phyloP scores from a whole-genome alignment of 2,329 filamentous ascomycete genomes.

The Botrytis elliptica region DNA sequence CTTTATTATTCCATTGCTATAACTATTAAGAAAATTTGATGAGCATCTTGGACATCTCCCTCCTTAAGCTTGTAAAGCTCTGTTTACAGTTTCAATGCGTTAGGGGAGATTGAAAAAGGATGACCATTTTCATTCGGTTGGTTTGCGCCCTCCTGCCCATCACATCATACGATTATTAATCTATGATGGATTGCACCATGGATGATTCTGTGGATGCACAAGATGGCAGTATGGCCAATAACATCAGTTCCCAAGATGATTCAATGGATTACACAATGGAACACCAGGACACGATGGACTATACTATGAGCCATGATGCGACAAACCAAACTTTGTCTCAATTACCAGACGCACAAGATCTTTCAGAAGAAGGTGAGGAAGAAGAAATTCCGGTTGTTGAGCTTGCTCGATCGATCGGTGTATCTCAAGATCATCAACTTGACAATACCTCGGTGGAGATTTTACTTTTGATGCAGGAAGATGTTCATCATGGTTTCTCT shows the following conservation, averaged over 20 bases:
- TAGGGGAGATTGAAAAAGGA: background rate
- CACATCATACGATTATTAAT: background rate
- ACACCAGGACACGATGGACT: background rate
- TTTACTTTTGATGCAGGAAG: slow-evolving; percentile 24
- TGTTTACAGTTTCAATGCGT: background rate
- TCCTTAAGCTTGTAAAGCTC: background rate
- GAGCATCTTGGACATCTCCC: background rate
- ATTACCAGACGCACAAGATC: background rate
- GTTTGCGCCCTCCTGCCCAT: background rate
- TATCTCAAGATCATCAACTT: slow-evolving; percentile 31
- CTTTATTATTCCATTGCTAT: background rate
- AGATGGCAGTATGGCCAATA: background rate
- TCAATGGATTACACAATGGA: background rate
- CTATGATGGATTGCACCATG: background rate
- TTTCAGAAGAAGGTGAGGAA: slow-evolving; percentile 18
- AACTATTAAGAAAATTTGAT: background rate
- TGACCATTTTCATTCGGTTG: background rate
- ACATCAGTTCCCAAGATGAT: background rate
- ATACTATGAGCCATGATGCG: background rate
- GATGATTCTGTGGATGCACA: background rate
- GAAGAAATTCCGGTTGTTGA: slow-evolving; percentile 32
- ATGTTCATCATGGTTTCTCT: background rate
- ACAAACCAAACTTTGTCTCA: background rate
- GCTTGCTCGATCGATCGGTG: slow-evolving; percentile 35
- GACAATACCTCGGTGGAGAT: slow-evolving; percentile 26